Evolutionary conservation across 2,329 filamentous ascomycete genomes (phyloP), one percentile per base, ranked within the genome.

Genomic region (Metarhizium album): DNA sequence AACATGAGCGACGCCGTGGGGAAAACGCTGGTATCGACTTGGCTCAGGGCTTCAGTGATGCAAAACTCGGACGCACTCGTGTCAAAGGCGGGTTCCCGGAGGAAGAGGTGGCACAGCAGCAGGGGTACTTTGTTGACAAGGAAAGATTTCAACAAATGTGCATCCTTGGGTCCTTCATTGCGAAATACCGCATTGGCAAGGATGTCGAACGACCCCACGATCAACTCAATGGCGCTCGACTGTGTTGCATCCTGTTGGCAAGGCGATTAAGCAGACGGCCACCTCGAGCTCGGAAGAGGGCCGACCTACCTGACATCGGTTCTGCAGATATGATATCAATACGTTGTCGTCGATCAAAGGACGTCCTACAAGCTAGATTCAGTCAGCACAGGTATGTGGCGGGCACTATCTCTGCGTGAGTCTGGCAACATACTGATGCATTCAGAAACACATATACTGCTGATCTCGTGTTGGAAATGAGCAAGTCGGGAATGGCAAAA

Each of bases 191-290:
- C 86, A 60, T 95, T 95, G 35, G 90, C 87, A 16, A 98, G 74
- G 4, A 94, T 78, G 59, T 97, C 90, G 61, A 98, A 97, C 0
- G 90, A 84, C 1, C 90, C 88, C 9, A 91, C 78, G 42, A 97
- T 86, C 2, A 97, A 74, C 59, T 96, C 90, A 49, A 89, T 81
- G 0, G 87, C 82, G 43, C 89, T 82, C 13, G 80, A 77, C 65
- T 91, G 86, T 42, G 86, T 76, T 59, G 95, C 86, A 38, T 85
- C 86, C 78, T 90, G 50, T 4, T 18, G 31, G 7, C 7, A 37
- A 40, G 37, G 5, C 37, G 27, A 48, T 59, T 50, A 59, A 50
- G 53, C 47, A 33, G 24, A 9, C 52, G 38, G 3, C 18, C 33
- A 27, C 11, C 5, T 11, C 53, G 24, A 4, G 20, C 23, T 47